These are phyloP conservation scores for Leccinellum luteum DNA, from an alignment of 768 basidiomycete species.

Conservation along the genomic window DNA sequence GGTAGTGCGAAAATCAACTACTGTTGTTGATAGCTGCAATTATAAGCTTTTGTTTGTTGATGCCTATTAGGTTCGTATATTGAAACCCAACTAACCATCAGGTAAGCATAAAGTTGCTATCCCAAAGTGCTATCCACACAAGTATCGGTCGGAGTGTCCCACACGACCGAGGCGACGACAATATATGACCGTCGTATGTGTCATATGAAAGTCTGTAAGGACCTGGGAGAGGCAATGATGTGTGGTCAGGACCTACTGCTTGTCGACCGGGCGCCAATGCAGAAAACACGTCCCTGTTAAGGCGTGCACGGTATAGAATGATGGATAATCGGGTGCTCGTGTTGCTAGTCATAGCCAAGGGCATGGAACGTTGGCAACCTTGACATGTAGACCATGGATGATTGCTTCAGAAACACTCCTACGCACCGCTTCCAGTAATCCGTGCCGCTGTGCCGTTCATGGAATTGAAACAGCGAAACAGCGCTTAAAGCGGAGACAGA, in stretches of 20 bases:
- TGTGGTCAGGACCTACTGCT: conserved; percentile 3
- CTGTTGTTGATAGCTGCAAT: conserved; percentile 37
- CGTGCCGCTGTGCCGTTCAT: conserved; percentile 28
- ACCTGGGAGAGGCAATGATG: not conserved
- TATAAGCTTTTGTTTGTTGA: conserved; percentile 41
- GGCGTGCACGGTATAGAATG: not conserved
- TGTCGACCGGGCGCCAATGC: not conserved
- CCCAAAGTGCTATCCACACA: conserved; percentile 19
- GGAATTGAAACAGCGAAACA: conserved; percentile 18
- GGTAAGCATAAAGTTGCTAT: conserved; percentile 28
- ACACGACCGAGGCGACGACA: conserved; percentile 6
- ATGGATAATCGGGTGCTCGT: not conserved
- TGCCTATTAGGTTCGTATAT: conserved; percentile 35
- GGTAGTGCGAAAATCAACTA: conserved; percentile 40
- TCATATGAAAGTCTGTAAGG: conserved; percentile 1
- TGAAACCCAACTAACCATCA: conserved; percentile 39
- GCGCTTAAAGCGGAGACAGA: conserved; percentile 30
- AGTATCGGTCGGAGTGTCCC: conserved; percentile 12
- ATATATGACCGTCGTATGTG: conserved; percentile 9
- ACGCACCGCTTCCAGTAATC: conserved; percentile 21
- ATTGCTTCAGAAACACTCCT: conserved; percentile 18
- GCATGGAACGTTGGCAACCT: not conserved
- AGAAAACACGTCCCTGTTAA: not conserved
- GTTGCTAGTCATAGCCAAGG: conserved; percentile 2
- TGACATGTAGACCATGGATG: conserved; percentile 20